phyloP scores from a whole-genome alignment of 2,329 filamentous ascomycete species.

The Trichophyton equinum region DNA sequence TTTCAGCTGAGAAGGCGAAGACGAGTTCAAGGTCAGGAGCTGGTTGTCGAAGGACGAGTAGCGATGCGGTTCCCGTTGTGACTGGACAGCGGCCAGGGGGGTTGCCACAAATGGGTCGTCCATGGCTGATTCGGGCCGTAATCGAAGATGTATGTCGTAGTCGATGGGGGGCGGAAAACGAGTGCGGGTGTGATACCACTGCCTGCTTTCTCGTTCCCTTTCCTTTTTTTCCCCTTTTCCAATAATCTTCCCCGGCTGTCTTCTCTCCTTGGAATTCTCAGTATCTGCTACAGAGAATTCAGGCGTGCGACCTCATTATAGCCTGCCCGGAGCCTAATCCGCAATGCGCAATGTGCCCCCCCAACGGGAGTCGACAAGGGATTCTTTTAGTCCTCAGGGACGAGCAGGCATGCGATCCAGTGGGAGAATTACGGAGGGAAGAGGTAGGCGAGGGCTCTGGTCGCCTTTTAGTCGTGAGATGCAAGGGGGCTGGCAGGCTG shows the following conservation, averaged over 20 bases:
- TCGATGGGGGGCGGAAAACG: too few species aligned
- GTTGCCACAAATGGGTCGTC: conserved; percentile 49
- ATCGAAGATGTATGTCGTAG: not conserved
- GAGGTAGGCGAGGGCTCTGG: not conserved
- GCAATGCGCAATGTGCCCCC: not conserved
- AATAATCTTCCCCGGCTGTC: not conserved
- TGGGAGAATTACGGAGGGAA: not conserved
- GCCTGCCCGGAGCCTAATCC: not conserved
- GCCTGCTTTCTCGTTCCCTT: not conserved
- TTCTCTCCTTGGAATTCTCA: conserved; percentile 1
- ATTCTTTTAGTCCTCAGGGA: not conserved
- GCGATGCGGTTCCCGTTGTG: conserved; percentile 43
- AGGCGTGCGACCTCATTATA: conserved; percentile 4
- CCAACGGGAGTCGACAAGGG: not conserved
- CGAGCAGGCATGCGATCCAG: not conserved
- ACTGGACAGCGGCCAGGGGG: conserved; percentile 32
- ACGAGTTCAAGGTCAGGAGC: conserved; percentile 63
- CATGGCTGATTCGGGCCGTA: conserved; percentile 16
- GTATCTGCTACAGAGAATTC: not conserved
- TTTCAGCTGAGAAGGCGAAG: conserved; percentile 77
- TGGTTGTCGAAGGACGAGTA: conserved; percentile 76
- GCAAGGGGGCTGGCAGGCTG: not conserved
- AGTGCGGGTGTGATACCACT: too few species aligned
- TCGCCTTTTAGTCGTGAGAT: not conserved
- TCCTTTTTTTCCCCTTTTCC: not conserved